Conservation (phyloP, 495 filamentous ascomycete species). For the Clohesyomyces aquaticus region DNA sequence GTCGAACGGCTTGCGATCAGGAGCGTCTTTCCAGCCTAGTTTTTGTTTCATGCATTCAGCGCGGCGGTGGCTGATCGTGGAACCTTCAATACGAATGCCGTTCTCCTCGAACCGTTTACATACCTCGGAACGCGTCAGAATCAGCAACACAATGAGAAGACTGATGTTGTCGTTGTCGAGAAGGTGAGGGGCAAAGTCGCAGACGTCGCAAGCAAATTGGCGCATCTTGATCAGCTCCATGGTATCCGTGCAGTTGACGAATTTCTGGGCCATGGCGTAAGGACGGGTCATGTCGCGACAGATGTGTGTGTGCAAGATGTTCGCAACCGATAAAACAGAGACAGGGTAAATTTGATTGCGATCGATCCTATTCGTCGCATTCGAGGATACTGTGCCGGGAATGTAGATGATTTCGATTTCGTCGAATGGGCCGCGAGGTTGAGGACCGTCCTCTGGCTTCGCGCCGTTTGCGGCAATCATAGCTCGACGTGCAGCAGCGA, state of each 20-base stretch:
- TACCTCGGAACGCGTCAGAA: conserved; percentile 35
- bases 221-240: conserved; percentile 20
- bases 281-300: conserved; percentile 33
- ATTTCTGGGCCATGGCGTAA: conserved; percentile 24
- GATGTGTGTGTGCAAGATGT: conserved; percentile 25
- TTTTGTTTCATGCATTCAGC: conserved; percentile 36
- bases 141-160: conserved; percentile 38
- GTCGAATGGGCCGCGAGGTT: conserved; percentile 31
- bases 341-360: conserved; percentile 33
- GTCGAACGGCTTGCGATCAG: conserved; percentile 33
- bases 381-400: conserved; percentile 37
- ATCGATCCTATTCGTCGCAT: conserved; percentile 35
- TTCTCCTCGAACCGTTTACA: conserved; percentile 32
- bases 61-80: conserved; percentile 36
- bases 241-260: conserved; percentile 25
- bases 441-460: conserved; percentile 2
- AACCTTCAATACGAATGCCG: conserved; percentile 39
- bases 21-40: conserved; percentile 29
- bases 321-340: conserved; percentile 27
- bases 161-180: conserved; percentile 39
- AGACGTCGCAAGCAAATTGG: conserved; percentile 28
- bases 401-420: conserved; percentile 41
- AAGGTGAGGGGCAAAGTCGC: conserved; percentile 37
- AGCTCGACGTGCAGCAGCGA: conserved; percentile 26
- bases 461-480: not conserved